Percentiles rank a stretch among this genome's conserved stretches.
phyloP scores from a whole-genome alignment of 2,329 filamentous ascomycete species.

The Pestalotiopsis sp. region DNA sequence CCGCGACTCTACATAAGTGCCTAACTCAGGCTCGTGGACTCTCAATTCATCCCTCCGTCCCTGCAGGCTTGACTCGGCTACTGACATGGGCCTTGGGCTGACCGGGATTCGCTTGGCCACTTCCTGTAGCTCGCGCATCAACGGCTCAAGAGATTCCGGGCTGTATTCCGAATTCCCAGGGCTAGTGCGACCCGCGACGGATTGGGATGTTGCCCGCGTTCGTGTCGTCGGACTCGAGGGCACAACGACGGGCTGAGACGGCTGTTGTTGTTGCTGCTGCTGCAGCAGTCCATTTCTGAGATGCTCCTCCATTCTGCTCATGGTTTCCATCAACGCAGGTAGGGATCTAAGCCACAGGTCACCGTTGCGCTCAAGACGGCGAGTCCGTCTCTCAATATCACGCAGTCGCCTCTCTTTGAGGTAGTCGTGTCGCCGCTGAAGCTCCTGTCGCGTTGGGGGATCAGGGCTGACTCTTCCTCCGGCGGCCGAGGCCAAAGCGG shows the following conservation, averaged over 20 bases:
- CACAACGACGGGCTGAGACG: background rate
- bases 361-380: conserved; percentile 47
- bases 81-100: background rate
- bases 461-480: conserved; percentile 25
- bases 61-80: background rate
- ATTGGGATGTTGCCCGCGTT: background rate
- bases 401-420: conserved; percentile 43
- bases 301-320: conserved; percentile 35
- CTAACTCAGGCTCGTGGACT: background rate
- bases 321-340: conserved; percentile 45
- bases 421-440: conserved; percentile 40
- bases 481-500: conserved; percentile 19
- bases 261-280: background rate
- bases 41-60: background rate
- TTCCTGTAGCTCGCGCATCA: conserved; percentile 45
- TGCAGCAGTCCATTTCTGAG: conserved; percentile 21
- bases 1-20: background rate
- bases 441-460: conserved; percentile 28
- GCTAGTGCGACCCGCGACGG: conserved; percentile 11
- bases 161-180: conserved; percentile 23
- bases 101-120: conserved; percentile 9
- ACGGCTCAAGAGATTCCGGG: conserved; percentile 42
- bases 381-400: conserved; percentile 50
- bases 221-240: background rate
- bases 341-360: conserved; percentile 47